Base-by-base conservation (phyloP, 2,329 filamentous ascomycete species). In the Elsinoe necatrix region DNA sequence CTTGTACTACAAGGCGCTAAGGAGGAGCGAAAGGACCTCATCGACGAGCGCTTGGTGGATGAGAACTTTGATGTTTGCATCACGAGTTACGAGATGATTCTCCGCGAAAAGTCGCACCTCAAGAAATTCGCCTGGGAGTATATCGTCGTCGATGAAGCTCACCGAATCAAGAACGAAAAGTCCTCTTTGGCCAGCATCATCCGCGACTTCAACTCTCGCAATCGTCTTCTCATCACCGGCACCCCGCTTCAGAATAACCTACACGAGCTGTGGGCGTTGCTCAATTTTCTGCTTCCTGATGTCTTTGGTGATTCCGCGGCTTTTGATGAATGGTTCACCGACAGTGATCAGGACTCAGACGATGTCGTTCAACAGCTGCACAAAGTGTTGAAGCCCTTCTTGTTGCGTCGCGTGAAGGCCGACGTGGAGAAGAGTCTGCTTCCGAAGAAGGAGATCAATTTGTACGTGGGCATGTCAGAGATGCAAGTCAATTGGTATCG, bases 401-500 rank as follows among this genome's bases (percentile, higher is more conserved):
- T 98, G 66, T 82, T 98, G 41, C 89, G 93, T 60, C 88, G 93
- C 72, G 93, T 98, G 65, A 98, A 98, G 79, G 88, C 84, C 61
- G 93, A 98, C 70, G 93, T 98, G 3, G 93, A 98, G 71, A 98
- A 98, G 80, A 97, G 92, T 68, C 76, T 98, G 60, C 74, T 97
- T 54, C 93, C 93, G 1, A 98, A 98, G 78, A 96, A 97, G 72
- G 93, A 98, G 71, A 77, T 97, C 67, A 98, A 98, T 63, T 74
- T 98, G 25, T 98, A 97, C 68, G 86, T 98, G 63, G 93, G 92
- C 63, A 96, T 98, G 92, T 91, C 93, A 0, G 91, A 96, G 58
- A 98, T 98, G 93, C 93, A 98, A 71, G 82, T 96, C 63, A 95
- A 93, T 68, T 98, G 93, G 92, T 98, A 98, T 69, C 87, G 95